These are phyloP conservation scores for Colletotrichum cereale DNA, from an alignment of 2,329 filamentous ascomycete genomes.

Conservation along the genomic window DNA sequence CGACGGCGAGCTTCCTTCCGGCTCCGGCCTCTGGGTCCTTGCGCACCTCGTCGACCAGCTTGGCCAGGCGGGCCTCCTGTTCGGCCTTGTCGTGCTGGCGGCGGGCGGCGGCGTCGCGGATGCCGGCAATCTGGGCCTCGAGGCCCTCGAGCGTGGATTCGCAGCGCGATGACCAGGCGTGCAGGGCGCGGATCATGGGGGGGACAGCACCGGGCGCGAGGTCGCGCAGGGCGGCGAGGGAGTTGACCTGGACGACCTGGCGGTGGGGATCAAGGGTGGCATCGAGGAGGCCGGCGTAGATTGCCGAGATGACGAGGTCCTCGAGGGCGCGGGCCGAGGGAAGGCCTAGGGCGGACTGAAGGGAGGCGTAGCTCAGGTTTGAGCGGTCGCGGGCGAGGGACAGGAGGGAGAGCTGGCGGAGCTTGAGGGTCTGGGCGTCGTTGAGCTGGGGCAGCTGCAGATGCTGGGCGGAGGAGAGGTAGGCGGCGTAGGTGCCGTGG, in stretches of 20 bases:
- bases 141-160: conserved; percentile 78
- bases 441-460: conserved; percentile 80
- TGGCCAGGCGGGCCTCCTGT: conserved; percentile 62
- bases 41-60: conserved; percentile 60
- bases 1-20: conserved; percentile 40
- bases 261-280: conserved; percentile 86
- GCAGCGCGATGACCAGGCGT: conserved; percentile 84
- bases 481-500: conserved; percentile 88
- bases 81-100: conserved; percentile 64
- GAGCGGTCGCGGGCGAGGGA: conserved; percentile 77
- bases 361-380: conserved; percentile 79
- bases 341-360: conserved; percentile 77
- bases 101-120: conserved; percentile 70
- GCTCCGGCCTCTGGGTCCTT: conserved; percentile 46
- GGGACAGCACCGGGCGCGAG: conserved; percentile 80
- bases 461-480: conserved; percentile 57
- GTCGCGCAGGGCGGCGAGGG: conserved; percentile 88
- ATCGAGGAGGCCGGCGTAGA: conserved; percentile 86
- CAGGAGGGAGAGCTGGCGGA: conserved; percentile 90
- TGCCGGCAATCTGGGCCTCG: conserved; percentile 77
- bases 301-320: conserved; percentile 85
- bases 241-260: conserved; percentile 80
- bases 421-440: conserved; percentile 81
- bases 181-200: conserved; percentile 75
- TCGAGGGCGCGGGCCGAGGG: conserved; percentile 79